Conservation (phyloP, 2,329 filamentous ascomycete species). For the Aspergillus sp. region DNA sequence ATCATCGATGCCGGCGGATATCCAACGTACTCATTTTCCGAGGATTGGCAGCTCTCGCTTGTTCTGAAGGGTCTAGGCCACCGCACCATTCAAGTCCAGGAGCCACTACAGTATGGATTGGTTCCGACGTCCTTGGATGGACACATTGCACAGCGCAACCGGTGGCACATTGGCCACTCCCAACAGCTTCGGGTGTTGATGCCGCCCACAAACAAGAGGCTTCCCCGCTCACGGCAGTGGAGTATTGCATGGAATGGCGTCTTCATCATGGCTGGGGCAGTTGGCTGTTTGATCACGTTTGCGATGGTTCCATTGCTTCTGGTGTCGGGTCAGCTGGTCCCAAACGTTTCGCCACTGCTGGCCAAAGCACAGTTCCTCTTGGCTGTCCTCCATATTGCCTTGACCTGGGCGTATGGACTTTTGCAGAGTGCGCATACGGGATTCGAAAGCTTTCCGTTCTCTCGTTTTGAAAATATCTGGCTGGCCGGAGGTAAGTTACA, state of each 20-base stretch:
- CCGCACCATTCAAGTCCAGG: constrained; percentile 32
- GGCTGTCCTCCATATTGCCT: constrained; percentile 13
- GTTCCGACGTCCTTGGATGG: constrained; percentile 39
- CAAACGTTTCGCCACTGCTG: constrained; percentile 9
- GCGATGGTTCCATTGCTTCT: constrained; percentile 24
- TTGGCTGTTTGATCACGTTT: constrained; percentile 21
- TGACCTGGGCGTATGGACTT: constrained; percentile 26
- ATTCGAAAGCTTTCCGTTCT: constrained; percentile 26
- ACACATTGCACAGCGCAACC: constrained; percentile 37
- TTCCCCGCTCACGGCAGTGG: constrained; percentile 20
- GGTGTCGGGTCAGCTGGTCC: constrained; percentile 19
- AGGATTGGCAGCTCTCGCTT: constrained; percentile 39
- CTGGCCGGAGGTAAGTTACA: constrained; percentile 26
- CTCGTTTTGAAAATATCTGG: constrained; percentile 33
- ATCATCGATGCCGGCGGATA: constrained; percentile 36
- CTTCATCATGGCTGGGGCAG: constrained; percentile 23
- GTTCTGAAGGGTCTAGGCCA: constrained; percentile 34
- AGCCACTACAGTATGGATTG: constrained; percentile 36
- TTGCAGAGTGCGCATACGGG: constrained; percentile 25
- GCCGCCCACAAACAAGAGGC: constrained; percentile 6
- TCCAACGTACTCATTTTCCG: constrained; percentile 38
- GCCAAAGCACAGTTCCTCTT: constrained; percentile 19
- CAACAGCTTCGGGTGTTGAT: constrained; percentile 27
- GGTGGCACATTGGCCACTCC: constrained; percentile 41
- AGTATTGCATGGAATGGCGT: constrained; percentile 26